Conservation (phyloP, 345 rosid species). For the Lepidium didymum region DNA sequence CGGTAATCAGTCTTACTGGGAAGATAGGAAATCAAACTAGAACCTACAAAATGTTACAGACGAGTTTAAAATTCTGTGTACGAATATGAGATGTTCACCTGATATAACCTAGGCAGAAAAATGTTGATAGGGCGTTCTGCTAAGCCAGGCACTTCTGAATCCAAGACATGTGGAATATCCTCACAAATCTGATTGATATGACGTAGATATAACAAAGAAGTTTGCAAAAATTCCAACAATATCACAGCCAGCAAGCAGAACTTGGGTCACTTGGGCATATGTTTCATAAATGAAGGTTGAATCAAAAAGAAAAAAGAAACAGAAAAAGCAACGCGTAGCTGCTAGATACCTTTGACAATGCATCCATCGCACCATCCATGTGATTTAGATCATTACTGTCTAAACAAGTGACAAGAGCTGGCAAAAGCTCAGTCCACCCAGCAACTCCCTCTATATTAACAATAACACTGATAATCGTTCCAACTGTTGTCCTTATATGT, state of each 20-base stretch:
- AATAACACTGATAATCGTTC: constrained; percentile 75
- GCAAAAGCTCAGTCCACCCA: constrained; percentile 88
- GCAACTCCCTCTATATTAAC: constrained; percentile 61
- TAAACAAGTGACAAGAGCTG: constrained; percentile 72
- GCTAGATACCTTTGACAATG: constrained; percentile 72
- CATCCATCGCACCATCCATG: constrained; percentile 99
- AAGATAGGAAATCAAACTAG: constrained; percentile 9
- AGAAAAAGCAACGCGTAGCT: background rate
- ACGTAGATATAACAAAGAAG: background rate
- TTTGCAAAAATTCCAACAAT: background rate
- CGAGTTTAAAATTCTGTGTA: background rate
- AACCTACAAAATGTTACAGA: background rate
- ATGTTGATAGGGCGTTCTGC: constrained; percentile 80
- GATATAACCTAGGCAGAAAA: constrained; percentile 68
- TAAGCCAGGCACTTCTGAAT: constrained; percentile 81
- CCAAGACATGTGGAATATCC: constrained; percentile 85
- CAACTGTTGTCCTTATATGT: constrained; percentile 84
- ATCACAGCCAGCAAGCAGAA: constrained; percentile 6
- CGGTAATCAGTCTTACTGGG: background rate
- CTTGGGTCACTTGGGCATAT: background rate
- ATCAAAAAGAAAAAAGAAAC: background rate
- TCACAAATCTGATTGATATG: constrained; percentile 66
- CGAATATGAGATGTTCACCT: constrained; percentile 40
- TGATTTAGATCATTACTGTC: constrained; percentile 81
- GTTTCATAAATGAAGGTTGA: background rate